These are phyloP conservation scores for Solanum bukasovii DNA, from an alignment of 257 asterid genomes.

Conservation along the genomic window DNA sequence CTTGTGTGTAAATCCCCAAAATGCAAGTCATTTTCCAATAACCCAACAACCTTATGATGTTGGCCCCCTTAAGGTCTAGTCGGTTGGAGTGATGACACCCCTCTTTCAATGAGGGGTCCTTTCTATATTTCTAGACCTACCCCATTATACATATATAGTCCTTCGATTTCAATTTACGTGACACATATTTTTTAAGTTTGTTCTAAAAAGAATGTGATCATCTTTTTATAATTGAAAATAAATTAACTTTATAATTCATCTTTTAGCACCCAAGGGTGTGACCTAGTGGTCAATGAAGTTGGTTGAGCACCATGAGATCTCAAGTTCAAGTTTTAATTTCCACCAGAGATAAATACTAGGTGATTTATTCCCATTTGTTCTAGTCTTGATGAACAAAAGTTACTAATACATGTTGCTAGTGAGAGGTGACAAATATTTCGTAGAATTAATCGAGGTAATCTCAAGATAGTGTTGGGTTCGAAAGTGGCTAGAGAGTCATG, in stretches of 20 bases:
- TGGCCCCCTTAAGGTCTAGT: conserved; percentile 17
- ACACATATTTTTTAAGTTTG: background rate
- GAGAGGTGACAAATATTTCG: too few relatives aligned
- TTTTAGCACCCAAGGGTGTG: background rate
- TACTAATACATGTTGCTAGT: background rate
- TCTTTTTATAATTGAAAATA: background rate
- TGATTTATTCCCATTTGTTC: background rate
- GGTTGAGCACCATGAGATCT: background rate
- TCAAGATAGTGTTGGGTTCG: background rate
- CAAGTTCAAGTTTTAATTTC: background rate
- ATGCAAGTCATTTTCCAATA: conserved; percentile 15
- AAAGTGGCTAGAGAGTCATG: too few relatives aligned
- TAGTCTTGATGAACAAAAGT: background rate
- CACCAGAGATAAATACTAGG: background rate
- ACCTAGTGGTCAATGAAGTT: background rate
- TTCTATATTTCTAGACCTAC: background rate
- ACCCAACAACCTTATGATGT: conserved; percentile 13
- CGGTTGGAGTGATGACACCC: conserved; percentile 23
- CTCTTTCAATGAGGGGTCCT: conserved; percentile 11
- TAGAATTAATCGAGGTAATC: background rate
- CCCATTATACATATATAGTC: background rate
- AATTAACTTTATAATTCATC: background rate
- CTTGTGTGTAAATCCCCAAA: background rate
- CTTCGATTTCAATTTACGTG: background rate
- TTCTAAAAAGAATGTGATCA: background rate